Conservation (phyloP, 139 green algal species). For the Choricystis sp. region DNA sequence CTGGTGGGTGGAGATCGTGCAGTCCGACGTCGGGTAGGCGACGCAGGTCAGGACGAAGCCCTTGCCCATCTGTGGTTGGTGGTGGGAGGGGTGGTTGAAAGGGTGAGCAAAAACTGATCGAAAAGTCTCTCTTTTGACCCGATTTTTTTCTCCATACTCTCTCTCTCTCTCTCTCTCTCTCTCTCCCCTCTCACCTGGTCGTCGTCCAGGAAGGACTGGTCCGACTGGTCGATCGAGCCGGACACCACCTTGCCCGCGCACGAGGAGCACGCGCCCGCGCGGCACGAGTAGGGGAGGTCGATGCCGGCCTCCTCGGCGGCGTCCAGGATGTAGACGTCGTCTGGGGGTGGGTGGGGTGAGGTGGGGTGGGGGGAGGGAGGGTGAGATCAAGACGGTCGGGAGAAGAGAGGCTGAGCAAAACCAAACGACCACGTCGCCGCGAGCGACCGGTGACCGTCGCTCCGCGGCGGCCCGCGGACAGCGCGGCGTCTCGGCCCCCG, state of each 20-base stretch:
- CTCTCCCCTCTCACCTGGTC: no score
- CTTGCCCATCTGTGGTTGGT: conserved; percentile 60
- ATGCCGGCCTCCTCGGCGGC: conserved; percentile 67
- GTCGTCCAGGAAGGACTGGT: conserved; percentile 78
- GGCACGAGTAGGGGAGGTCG: conserved; percentile 77
- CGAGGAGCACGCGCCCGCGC: conserved; percentile 65
- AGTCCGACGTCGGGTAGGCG: conserved; percentile 64
- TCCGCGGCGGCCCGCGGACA: no score
- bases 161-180: no score
- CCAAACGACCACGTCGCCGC: no score
- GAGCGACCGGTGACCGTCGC: no score
- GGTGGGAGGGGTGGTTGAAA: no score
- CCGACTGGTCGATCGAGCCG: conserved; percentile 62
- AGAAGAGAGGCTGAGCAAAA: no score
- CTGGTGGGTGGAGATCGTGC: conserved; percentile 64
- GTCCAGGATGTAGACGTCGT: conserved; percentile 71
- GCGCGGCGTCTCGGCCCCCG: no score
- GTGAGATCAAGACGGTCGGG: no score
- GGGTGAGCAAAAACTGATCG: no score
- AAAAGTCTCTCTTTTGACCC: no score
- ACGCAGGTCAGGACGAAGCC: conserved; percentile 79
- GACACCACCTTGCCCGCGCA: conserved; percentile 60
- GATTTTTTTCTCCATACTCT: no score
- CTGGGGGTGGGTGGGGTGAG: conserved; percentile 4
- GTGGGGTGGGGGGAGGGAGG: not conserved